Conservation (phyloP, 257 asterid genomes). For the Solanum appendiculatum region DNA sequence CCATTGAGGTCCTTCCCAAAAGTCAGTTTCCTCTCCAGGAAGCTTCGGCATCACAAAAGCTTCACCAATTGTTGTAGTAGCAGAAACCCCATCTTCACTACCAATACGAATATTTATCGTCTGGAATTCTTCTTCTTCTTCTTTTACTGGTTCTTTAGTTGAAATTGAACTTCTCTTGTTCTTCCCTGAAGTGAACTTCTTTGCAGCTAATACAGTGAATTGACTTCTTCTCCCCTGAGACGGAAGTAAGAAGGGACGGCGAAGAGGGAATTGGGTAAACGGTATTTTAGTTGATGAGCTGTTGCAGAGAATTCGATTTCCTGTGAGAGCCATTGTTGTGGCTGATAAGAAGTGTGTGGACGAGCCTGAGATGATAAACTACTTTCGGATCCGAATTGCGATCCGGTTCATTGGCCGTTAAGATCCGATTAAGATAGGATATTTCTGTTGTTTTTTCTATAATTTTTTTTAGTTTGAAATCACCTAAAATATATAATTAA, state of each 20-base stretch:
- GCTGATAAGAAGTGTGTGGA: slow-evolving; percentile 5
- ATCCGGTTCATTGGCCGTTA: not conserved
- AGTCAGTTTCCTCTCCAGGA: slow-evolving; percentile 61
- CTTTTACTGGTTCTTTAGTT: slow-evolving; percentile 34
- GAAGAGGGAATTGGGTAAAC: slow-evolving; percentile 14
- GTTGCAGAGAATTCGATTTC: slow-evolving; percentile 41
- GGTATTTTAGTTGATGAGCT: slow-evolving; percentile 17
- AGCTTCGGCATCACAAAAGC: slow-evolving; percentile 68
- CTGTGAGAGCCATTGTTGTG: slow-evolving; percentile 61
- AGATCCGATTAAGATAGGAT: not conserved
- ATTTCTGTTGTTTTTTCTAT: not conserved
- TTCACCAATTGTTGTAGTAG: slow-evolving; percentile 24
- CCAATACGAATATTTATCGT: not conserved
- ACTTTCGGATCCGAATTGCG: not conserved
- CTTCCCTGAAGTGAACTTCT: slow-evolving; percentile 49
- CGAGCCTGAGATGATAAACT: not conserved
- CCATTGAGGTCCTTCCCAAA: slow-evolving; percentile 94
- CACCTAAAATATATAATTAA: not conserved
- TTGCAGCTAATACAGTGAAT: slow-evolving; percentile 59
- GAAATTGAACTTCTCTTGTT: slow-evolving; percentile 54
- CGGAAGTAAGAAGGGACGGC: slow-evolving; percentile 21
- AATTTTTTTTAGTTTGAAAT: not conserved
- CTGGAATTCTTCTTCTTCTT: slow-evolving; percentile 7
- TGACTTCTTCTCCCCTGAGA: slow-evolving; percentile 22
- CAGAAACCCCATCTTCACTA: not conserved